Evolutionary conservation across 208 protist genomes (phyloP).

Genomic region (Acanthamoeba polyphaga): DNA sequence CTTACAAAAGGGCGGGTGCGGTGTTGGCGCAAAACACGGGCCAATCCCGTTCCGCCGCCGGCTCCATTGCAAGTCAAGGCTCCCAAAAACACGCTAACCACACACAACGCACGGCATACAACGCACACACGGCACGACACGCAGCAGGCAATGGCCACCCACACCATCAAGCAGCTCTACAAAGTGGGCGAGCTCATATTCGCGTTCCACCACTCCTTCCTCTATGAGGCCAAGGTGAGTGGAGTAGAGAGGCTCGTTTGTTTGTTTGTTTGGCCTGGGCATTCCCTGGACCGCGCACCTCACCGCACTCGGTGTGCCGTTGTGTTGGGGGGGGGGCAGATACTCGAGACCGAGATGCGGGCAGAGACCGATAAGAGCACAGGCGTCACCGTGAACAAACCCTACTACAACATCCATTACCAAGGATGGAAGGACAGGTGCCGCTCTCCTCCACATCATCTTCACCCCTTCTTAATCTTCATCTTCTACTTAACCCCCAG

Average conservation of each 20-base stretch:
- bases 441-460: not conserved
- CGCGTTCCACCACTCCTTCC: conserved; percentile 70
- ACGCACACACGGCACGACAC: not conserved
- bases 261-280: not conserved
- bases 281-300: not conserved
- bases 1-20: no score
- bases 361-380: conserved; percentile 38
- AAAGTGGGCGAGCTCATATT: conserved; percentile 69
- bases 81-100: no score
- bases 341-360: conserved; percentile 52
- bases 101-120: not conserved
- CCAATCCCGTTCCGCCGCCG: no score
- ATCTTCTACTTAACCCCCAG: not conserved
- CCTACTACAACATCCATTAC: conserved; percentile 74
- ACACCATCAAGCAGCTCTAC: conserved; percentile 52
- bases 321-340: not conserved
- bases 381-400: conserved; percentile 25
- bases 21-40: no score
- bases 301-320: not conserved
- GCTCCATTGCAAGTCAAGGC: no score
- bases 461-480: not conserved
- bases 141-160: not conserved
- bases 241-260: not conserved
- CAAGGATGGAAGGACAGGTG: conserved; percentile 77
- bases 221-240: conserved; percentile 74